A percentile compares a stretch with the other conserved stretches of the same genome.
Conservation (phyloP, 2,329 filamentous ascomycete species). For the Scedosporium aurantiacum region DNA sequence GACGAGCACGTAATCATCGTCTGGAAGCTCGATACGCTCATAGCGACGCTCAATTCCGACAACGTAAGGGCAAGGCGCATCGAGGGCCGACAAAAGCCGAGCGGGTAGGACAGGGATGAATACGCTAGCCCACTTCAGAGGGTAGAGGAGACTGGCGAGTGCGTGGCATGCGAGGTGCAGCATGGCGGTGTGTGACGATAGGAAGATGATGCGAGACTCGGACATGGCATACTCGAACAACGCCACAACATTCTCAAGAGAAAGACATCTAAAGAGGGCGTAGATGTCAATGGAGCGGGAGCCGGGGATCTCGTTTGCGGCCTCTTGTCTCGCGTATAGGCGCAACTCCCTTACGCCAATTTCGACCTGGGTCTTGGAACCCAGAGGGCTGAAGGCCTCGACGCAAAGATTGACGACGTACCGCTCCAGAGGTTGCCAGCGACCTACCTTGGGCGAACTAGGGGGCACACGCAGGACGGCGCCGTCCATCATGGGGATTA, state of each 20-base stretch:
- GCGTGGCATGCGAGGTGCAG: conserved; percentile 84
- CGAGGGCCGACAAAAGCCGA: conserved; percentile 76
- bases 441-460: conserved; percentile 79
- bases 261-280: conserved; percentile 79
- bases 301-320: conserved; percentile 82
- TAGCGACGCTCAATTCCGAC: conserved; percentile 92
- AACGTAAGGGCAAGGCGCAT: conserved; percentile 93
- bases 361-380: conserved; percentile 93
- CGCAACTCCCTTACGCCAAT: conserved; percentile 79
- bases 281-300: conserved; percentile 88
- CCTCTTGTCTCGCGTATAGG: conserved; percentile 87
- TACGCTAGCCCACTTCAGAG: conserved; percentile 84
- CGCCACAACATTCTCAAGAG: conserved; percentile 82
- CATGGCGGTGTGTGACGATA: conserved; percentile 95
- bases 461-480: conserved; percentile 70
- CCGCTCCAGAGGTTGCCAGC: conserved; percentile 92
- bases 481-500: conserved; percentile 94
- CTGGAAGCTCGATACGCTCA: conserved; percentile 72
- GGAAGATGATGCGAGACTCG: conserved; percentile 89
- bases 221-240: conserved; percentile 88
- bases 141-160: conserved; percentile 76
- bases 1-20: conserved; percentile 91
- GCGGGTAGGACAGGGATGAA: conserved; percentile 88
- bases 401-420: conserved; percentile 97
- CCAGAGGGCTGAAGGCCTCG: conserved; percentile 83